Base-by-base conservation (phyloP, 2,329 filamentous ascomycete species). In the Rosellinia necatrix region DNA sequence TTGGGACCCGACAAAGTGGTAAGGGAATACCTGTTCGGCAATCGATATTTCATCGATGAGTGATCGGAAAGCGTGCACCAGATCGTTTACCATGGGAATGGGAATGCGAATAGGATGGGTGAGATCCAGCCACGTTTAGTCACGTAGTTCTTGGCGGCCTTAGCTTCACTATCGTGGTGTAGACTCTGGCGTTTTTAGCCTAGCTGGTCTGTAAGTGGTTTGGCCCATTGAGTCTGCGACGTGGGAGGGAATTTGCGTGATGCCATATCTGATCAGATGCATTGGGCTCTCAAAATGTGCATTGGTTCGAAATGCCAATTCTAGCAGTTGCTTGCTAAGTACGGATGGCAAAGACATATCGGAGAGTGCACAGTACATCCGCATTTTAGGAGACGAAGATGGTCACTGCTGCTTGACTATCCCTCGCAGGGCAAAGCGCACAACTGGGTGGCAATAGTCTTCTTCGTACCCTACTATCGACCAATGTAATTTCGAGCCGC, bases 31-130 rank as follows among this genome's bases (percentile, higher is more conserved):
- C 37, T 34, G 44, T 17, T 49, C 43, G 54, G 49, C 25, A 35
- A 46, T 53, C 44, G 24, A 53, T 10, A 13, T 44, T 21, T 27
- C 17, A 40, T 9, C 30, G 12, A 35, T n/a, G 29, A 32, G 22
- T 41, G 43, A 49, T 48, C 43, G 34, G 21, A 22, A 48, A 1
- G 15, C 19, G 12, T 44, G 30, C 42, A 24, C 22, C 25, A 54
- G 55, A 50, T 58, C 56, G 46, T 46, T 47, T 58, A 55, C 56
- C 56, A 38, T 42, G 41, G 34, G 2, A 17, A 29, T 22, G 51
- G 51, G 51, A 54, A n/a, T n/a, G n/a, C n/a, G n/a, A n/a, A n/a
- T n/a, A n/a, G n/a, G 25, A 12, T 19, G 44, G 40, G 24, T 44
- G 25, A 21, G 24, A 41, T 49, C 30, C 32, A 40, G 38, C 49